Base-by-base conservation (phyloP, 2,329 filamentous ascomycete genomes). In the Geosmithia morbida region DNA sequence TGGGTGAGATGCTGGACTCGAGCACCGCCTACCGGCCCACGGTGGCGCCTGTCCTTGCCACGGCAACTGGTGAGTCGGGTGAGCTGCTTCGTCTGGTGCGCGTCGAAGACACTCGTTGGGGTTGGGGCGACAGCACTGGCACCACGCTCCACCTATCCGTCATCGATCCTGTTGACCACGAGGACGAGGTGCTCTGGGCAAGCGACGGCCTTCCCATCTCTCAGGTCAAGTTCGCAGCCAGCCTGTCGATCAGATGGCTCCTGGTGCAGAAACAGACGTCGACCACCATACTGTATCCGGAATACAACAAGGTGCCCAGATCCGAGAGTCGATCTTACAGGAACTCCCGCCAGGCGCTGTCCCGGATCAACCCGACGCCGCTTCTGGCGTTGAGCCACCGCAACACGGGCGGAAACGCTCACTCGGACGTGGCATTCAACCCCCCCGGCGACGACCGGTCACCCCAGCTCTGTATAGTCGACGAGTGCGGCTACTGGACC, bases 351-450 rank as follows among this genome's bases (percentile, higher is more conserved):
- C 13, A 43, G 22, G 30, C n/a, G 18, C 30, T 70, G 3, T 78
- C 79, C 0, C 66, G 67, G 46, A 67, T 88, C 16, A 66, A 73
- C 40, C 63, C 73, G 2, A 78, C 77, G 43, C 72, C 71, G 0
- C 56, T 84, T 2, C 57, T 77, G 7, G 69, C 65, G 10, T 59
- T 87, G n/a, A 59, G 65, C 1, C 65, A 66, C 14, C 58, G 67
- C 2, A 61, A 72, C 29, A 81, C 76, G 0, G 78, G 75, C 2
- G 74, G 72, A 1, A 64, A 61, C 29, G 57, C 68, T 1, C 80
- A 85, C 54, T 70, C 71, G 0, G 80, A 88, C 60, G 66, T 84
- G 2, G 62, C 74, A 0, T 85, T 88, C 58, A 82, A 81, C 51
- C 75, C 81, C 0, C 61, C 61, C 3, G 56, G 56, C 5, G 52